Conservation (phyloP, 2,329 filamentous ascomycete species). For the Exophiala oligosperma region DNA sequence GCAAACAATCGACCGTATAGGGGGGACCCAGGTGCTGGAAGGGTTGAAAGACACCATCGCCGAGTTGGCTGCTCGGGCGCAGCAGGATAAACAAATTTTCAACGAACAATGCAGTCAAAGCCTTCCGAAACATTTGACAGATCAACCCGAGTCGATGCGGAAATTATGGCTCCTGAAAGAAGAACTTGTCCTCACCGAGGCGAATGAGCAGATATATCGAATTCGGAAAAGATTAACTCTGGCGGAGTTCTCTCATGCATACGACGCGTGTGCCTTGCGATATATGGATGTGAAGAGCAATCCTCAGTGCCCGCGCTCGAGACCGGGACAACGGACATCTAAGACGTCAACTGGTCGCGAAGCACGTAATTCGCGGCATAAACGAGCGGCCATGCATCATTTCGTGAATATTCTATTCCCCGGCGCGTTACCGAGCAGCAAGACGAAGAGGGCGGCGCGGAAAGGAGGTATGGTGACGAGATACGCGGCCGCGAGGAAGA, state of each 20-base stretch:
- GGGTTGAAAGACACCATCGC: not conserved
- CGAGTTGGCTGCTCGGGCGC: not conserved
- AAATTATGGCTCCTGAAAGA: slow-evolving; percentile 1
- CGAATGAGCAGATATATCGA: slow-evolving; percentile 1
- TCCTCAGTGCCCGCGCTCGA: not conserved
- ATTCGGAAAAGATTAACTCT: slow-evolving; percentile 1
- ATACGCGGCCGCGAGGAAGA: not conserved
- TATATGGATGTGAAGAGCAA: not conserved
- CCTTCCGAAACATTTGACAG: not conserved
- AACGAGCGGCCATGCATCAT: not conserved
- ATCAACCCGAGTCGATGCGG: not conserved
- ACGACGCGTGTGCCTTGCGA: not conserved
- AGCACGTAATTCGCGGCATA: not conserved
- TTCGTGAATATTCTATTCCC: not conserved
- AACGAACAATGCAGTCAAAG: not conserved
- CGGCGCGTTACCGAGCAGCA: not conserved
- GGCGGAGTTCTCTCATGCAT: not conserved
- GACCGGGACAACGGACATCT: not conserved
- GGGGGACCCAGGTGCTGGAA: not conserved
- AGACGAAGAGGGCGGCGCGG: not conserved
- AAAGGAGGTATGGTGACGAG: not conserved
- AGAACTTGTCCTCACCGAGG: slow-evolving; percentile 1
- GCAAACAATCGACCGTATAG: not conserved
- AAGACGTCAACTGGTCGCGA: not conserved
- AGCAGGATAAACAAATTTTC: not conserved